Base-by-base conservation (phyloP, 2,329 filamentous ascomycete species). In the Didymella keratinophila region DNA sequence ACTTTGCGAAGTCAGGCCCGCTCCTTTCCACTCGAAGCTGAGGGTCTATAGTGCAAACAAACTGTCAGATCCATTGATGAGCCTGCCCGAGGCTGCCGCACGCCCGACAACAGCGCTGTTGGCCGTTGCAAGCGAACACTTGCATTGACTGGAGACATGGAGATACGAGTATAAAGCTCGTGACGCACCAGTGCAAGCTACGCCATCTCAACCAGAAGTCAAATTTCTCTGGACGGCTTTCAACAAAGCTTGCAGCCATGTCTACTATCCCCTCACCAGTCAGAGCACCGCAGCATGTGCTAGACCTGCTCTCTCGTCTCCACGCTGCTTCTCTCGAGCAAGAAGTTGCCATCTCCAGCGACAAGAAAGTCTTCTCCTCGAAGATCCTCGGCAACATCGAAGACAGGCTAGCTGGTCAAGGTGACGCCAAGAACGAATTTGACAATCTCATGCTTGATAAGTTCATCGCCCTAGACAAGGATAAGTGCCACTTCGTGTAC, bases 401-500 rank as follows among this genome's bases (percentile, higher is more conserved):
- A 25, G 34, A 49, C 10, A 44, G 18, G 12, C 18, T 12, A 30
- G 28, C 60, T 16, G 43, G 41, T 18, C 16, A 48, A n/a, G 43
- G 41, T 18, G 30, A 56, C 49, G 32, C 44, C 4, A 45, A 50
- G 39, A 32, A n/a, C 5, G 39, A 56, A 16, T 61, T 61, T 36
- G 60, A 66, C 42, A 51, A 56, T 2, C 55, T 65, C 1, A 68
- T 70, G 66, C 58, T 39, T 43, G 83, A 86, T 67, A 85, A 66
- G 21, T 87, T 87, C 68, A 82, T 88, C 51, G 84, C 84, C 0
- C 77, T 89, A 1, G 85, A 87, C 36, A 74, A 79, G 9, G 84
- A 87, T 68, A 88, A 88, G 69, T 84, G 81, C 64, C 76, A 81
- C 3, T 79, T 87, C 37, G 73, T 85, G 1, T 88, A 88, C 69